Percentiles rank a stretch among this genome's conserved stretches.
phyloP scores from a whole-genome alignment of 1,139 yeast genomes.

The Eremothecium sinecaudum region DNA sequence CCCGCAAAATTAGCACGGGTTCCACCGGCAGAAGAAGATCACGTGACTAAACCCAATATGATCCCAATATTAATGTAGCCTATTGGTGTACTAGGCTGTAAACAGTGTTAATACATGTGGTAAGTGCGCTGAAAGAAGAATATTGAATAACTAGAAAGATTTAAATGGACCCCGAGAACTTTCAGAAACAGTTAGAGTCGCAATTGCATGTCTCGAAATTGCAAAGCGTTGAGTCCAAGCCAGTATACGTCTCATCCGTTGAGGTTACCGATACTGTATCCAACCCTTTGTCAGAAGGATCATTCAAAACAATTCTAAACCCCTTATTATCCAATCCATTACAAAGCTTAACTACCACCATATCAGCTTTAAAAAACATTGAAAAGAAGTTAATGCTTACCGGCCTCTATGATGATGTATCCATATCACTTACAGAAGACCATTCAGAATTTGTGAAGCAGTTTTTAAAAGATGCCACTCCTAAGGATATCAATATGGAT shows the following conservation, averaged over 20 bases:
- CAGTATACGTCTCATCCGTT: slow-evolving; percentile 15
- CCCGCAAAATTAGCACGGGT: too few relatives aligned
- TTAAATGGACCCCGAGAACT: neutral
- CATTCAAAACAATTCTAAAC: slow-evolving; percentile 17
- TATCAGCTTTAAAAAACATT: slow-evolving; percentile 13
- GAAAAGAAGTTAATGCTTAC: slow-evolving; percentile 16
- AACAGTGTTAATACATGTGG: too few relatives aligned
- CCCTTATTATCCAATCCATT: slow-evolving; percentile 16
- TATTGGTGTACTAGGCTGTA: too few relatives aligned
- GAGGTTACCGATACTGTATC: slow-evolving; percentile 14
- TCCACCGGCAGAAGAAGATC: too few relatives aligned
- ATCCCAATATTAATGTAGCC: too few relatives aligned
- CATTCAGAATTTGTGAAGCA: slow-evolving; percentile 9
- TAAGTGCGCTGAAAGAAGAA: neutral
- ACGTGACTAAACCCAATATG: too few relatives aligned
- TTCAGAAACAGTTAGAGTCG: neutral
- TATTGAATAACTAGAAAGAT: neutral
- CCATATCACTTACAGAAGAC: slow-evolving; percentile 16
- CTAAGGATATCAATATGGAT: slow-evolving; percentile 14
- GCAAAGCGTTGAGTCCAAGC: slow-evolving; percentile 11
- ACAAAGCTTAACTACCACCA: slow-evolving; percentile 15
- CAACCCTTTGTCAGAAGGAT: slow-evolving; percentile 16
- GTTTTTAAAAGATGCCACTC: slow-evolving; percentile 8
- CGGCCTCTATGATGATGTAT: slow-evolving; percentile 18
- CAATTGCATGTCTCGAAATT: slow-evolving; percentile 1